Conservation (phyloP, 1,139 yeast species). For the Debaryomycetaceae sp. region DNA sequence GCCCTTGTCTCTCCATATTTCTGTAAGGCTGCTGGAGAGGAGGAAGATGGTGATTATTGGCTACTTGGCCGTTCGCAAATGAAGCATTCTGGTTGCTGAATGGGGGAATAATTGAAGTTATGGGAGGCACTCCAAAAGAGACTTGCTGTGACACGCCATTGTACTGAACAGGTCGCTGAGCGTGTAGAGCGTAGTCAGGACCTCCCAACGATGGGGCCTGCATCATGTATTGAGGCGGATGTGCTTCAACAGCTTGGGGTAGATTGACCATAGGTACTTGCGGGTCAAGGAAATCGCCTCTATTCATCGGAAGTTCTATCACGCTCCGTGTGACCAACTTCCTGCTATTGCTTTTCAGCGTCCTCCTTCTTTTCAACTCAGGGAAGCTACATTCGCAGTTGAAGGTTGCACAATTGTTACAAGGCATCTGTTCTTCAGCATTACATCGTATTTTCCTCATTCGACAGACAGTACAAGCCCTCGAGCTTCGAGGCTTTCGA, state of each 20-base stretch:
- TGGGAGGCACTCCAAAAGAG: not conserved
- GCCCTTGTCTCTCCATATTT: not conserved
- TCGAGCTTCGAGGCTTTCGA: conserved; percentile 27
- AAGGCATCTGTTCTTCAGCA: conserved; percentile 20
- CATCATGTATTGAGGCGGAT: not conserved
- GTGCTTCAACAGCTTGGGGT: not conserved
- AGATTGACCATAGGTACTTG: not conserved
- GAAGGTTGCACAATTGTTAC: conserved; percentile 21
- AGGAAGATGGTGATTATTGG: not conserved
- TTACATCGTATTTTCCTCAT: conserved; percentile 62
- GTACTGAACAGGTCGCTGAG: conserved; percentile 2
- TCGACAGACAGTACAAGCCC: conserved; percentile 49
- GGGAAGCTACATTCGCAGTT: conserved; percentile 17
- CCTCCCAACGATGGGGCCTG: not conserved
- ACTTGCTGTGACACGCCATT: not conserved
- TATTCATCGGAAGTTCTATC: not conserved
- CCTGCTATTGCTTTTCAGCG: not conserved
- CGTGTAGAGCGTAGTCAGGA: not conserved
- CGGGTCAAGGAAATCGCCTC: not conserved
- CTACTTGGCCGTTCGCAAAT: not conserved
- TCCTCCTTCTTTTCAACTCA: conserved; percentile 2
- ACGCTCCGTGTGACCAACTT: not conserved
- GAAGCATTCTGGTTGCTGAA: not conserved
- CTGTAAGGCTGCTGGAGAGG: not conserved
- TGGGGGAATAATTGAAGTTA: not conserved